phyloP scores from a whole-genome alignment of 208 protist genomes.

The Acanthamoeba triangularis region DNA sequence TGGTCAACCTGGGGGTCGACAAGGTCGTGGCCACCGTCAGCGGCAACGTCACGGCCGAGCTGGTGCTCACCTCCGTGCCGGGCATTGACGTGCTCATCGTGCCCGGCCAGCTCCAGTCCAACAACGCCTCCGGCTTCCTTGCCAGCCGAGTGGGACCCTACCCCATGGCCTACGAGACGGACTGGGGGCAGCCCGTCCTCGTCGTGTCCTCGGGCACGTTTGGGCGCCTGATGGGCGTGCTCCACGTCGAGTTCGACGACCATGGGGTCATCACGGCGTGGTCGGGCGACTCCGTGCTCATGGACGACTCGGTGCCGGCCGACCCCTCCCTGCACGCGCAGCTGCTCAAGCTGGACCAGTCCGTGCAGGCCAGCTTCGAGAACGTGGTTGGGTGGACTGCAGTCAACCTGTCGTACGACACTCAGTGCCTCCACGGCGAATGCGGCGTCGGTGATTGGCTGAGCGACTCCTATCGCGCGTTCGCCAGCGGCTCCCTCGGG shows the following conservation, averaged over 20 bases:
- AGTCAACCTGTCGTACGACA: slow-evolving; percentile 3
- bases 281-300: slow-evolving; percentile 39
- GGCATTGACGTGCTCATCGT: slow-evolving; percentile 70
- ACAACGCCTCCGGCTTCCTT: background rate
- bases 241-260: slow-evolving; percentile 49
- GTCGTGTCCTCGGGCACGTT: slow-evolving; percentile 27
- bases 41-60: background rate
- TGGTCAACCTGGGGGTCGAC: slow-evolving; percentile 42
- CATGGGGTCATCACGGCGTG: slow-evolving; percentile 47
- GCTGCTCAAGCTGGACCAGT: background rate
- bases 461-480: slow-evolving; percentile 16
- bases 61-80: slow-evolving; percentile 43
- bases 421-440: background rate
- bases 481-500: background rate
- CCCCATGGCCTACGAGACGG: background rate
- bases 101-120: slow-evolving; percentile 40
- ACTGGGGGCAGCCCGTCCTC: slow-evolving; percentile 55
- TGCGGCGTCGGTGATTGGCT: slow-evolving; percentile 10
- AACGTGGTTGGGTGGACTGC: background rate
- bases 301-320: background rate
- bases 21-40: slow-evolving; percentile 67
- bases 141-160: background rate
- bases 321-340: background rate
- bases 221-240: slow-evolving; percentile 31
- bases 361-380: slow-evolving; percentile 26